A percentile compares a stretch with the other conserved stretches of the same genome.
These are phyloP conservation scores for Nevesoporus exiguus DNA, from an alignment of 768 basidiomycete genomes.

Conservation along the genomic window DNA sequence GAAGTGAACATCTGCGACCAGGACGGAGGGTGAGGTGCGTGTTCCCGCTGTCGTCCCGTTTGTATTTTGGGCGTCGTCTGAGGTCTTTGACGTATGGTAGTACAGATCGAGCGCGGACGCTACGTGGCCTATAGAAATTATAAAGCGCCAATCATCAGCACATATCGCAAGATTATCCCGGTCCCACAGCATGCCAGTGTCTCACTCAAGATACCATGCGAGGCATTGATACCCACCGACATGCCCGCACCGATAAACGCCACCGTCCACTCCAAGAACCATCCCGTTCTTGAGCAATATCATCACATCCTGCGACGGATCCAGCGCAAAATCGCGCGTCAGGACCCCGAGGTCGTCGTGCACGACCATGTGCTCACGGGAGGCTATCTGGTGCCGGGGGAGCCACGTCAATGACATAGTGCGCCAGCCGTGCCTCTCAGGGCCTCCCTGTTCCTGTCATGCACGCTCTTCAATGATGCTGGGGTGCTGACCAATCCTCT, in stretches of 20 bases:
- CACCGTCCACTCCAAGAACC: too few relatives aligned
- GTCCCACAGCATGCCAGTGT: too few relatives aligned
- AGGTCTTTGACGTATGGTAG: not conserved
- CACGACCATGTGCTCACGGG: constrained; percentile 15
- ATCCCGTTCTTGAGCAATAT: constrained; percentile 37
- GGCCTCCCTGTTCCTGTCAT: too few relatives aligned
- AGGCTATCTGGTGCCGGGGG: not conserved
- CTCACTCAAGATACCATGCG: too few relatives aligned
- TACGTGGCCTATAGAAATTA: constrained; percentile 26
- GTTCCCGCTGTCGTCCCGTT: not conserved
- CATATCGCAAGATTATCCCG: too few relatives aligned
- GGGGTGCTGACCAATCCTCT: too few relatives aligned
- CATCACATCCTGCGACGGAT: constrained; percentile 60
- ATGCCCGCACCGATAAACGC: too few relatives aligned
- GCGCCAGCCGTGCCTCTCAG: constrained; percentile 29
- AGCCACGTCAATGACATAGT: constrained; percentile 17
- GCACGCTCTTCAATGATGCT: too few relatives aligned
- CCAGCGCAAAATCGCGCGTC: constrained; percentile 59
- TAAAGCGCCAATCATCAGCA: constrained; percentile 55
- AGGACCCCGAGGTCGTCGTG: constrained; percentile 38
- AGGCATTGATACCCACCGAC: too few relatives aligned
- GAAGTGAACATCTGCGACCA: constrained; percentile 56
- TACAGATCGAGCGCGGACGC: constrained; percentile 25
- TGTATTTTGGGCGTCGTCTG: not conserved
- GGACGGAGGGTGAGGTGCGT: constrained; percentile 53